These are phyloP conservation scores for Solanum ahanhuiri DNA, from an alignment of 257 asterid species.

Conservation along the genomic window DNA sequence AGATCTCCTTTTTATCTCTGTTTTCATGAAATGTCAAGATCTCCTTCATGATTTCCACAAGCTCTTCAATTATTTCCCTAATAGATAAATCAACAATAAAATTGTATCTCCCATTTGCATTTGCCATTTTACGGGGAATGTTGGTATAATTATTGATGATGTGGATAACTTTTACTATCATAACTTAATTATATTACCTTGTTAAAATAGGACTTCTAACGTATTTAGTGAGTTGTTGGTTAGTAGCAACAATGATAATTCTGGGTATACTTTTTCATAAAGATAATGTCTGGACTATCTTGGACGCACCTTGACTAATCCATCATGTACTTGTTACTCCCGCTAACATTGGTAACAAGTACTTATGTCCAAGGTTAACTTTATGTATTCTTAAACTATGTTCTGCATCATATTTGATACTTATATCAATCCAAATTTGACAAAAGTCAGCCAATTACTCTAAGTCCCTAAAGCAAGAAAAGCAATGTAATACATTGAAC, in stretches of 20 bases:
- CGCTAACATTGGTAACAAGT: neutral
- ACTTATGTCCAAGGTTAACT: neutral
- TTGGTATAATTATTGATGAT: neutral
- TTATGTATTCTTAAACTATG: neutral
- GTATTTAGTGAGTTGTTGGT: neutral
- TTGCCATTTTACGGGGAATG: neutral
- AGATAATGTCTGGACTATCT: neutral
- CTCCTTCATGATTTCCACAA: neutral
- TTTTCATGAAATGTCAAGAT: neutral
- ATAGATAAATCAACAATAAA: too few relatives aligned
- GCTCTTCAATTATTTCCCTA: neutral
- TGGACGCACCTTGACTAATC: neutral
- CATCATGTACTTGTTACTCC: neutral
- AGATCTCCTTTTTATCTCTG: neutral
- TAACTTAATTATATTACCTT: neutral
- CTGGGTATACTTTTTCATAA: neutral
- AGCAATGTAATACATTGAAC: neutral
- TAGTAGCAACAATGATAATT: neutral
- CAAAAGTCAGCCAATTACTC: neutral
- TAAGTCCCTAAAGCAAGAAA: neutral
- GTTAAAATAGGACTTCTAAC: neutral
- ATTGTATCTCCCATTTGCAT: neutral
- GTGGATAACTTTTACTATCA: neutral
- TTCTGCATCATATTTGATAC: neutral
- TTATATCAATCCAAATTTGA: neutral